Base-by-base conservation (phyloP, 2,329 filamentous ascomycete genomes). In the Cercospora sojina region DNA sequence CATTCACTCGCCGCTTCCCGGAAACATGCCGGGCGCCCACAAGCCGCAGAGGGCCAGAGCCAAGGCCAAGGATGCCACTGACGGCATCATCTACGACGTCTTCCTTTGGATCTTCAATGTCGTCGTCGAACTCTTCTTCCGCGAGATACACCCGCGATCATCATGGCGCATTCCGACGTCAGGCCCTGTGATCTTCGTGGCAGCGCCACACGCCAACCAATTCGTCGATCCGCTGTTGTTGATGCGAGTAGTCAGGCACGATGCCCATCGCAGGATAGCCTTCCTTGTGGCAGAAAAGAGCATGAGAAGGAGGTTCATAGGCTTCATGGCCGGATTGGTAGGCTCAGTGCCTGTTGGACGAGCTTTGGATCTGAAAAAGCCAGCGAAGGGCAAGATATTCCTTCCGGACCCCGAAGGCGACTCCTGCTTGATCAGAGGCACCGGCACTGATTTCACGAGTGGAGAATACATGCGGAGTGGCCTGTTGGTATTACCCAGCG, bases 251-350 rank as follows among this genome's bases (percentile, higher is more conserved):
- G 87, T 98, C 65, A 91, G 92, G 71, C 90, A 87, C 76, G 93
- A 97, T 81, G 90, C 93, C 63, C 89, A 90, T 71, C 91, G 95
- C 72, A 91, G 95, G 62, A 92, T 97, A 66, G 92, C 93, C 61
- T 93, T 96, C 76, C 87, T 99, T 59, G 95, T 97, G 68, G 95
- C 95, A 23, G 93, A 96, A 74, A 98, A 97, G 78, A 97, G 93
- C 2, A 96, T 98, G 81, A 88, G 92, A 74, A 89, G 94, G 74
- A 87, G 81, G 77, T 96, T 98, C 77, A 93, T 99, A 74, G 95
- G 95, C 49, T 90, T 90, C 83, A 86, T 92, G 71, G 93, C 95
- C 27, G 87, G 91, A 61, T 87, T 92, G 77, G 91, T 93, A 59
- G 94, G 95, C 41, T 91, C 92, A 6, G 91, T 99, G 23, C 92